These are phyloP conservation scores for Floccularia luteovirens DNA, from an alignment of 768 basidiomycete species.

Conservation along the genomic window DNA sequence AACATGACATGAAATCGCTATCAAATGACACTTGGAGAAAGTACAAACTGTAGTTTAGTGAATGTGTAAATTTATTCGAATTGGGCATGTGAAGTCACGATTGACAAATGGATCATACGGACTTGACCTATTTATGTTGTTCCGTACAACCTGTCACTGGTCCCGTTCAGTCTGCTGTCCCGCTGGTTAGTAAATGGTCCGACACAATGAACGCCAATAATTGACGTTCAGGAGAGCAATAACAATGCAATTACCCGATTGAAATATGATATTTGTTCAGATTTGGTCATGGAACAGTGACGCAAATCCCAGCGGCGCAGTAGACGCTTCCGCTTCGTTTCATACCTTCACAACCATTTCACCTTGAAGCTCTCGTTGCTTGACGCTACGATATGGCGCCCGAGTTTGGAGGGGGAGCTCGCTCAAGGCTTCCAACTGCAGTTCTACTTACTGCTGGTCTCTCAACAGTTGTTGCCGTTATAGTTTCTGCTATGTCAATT, in stretches of 20 bases:
- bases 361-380: background rate
- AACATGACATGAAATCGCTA: background rate
- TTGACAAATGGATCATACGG: background rate
- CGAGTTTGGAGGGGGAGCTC: conserved; percentile 32
- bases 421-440: conserved; percentile 48
- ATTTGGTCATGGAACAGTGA: background rate
- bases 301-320: background rate
- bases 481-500: conserved; percentile 69
- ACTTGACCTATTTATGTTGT: background rate
- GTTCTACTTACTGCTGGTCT: conserved; percentile 59
- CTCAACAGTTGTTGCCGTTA: conserved; percentile 61
- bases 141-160: background rate
- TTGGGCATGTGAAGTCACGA: background rate
- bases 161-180: background rate
- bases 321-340: background rate
- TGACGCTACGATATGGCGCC: background rate
- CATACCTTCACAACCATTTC: background rate
- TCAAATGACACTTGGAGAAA: background rate
- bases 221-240: background rate
- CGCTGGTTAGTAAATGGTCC: background rate
- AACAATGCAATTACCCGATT: background rate
- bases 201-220: background rate
- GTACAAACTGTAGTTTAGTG: background rate
- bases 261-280: background rate
- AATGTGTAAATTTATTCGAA: background rate